Conservation (phyloP, 768 basidiomycete genomes). For the Plicaturopsis crispa region DNA sequence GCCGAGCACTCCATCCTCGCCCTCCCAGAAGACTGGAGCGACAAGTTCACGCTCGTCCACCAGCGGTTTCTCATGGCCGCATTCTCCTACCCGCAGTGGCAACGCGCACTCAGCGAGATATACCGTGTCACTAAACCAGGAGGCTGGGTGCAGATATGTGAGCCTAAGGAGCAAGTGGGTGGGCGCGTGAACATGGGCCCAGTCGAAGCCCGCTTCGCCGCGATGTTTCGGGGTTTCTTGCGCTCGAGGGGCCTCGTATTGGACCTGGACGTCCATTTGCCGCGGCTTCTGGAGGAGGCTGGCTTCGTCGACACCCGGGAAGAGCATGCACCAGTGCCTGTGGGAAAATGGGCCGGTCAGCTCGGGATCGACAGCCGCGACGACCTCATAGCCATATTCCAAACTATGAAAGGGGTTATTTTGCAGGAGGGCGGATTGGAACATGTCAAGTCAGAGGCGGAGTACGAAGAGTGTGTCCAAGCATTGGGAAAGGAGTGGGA, state of each 20-base stretch:
- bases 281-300: neutral
- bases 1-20: neutral
- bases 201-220: neutral
- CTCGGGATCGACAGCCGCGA: neutral
- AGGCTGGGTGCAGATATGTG: slow-evolving; percentile 6
- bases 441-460: neutral
- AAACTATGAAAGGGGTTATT: neutral
- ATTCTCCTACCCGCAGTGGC: slow-evolving; percentile 3
- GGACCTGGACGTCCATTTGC: neutral
- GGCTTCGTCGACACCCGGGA: neutral
- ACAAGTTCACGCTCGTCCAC: slow-evolving; percentile 6
- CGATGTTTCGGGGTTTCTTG: neutral
- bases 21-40: slow-evolving; percentile 4
- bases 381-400: neutral
- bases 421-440: neutral
- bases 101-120: neutral
- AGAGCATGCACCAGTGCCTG: neutral
- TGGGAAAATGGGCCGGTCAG: neutral
- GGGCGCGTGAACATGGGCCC: neutral
- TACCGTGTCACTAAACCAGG: slow-evolving; percentile 7
- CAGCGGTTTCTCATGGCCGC: slow-evolving; percentile 7
- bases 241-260: neutral
- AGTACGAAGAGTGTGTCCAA: neutral
- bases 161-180: neutral
- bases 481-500: neutral